Conservation (phyloP, 2,329 filamentous ascomycete species). For the Colletotrichum eremochloae region DNA sequence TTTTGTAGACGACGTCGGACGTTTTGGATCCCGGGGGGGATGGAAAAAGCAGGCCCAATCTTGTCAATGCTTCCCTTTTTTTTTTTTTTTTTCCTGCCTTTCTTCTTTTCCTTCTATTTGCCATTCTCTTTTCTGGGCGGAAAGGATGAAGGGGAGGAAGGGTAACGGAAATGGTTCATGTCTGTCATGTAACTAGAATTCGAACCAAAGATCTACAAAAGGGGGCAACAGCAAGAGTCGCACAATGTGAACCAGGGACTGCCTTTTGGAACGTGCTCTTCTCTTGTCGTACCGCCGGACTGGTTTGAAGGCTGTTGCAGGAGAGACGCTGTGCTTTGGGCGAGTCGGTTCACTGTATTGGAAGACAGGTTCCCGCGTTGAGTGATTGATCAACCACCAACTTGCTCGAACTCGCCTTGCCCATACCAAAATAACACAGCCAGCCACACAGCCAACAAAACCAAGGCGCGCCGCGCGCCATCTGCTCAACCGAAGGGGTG, state of each 20-base stretch:
- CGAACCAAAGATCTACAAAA: not conserved
- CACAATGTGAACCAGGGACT: not conserved
- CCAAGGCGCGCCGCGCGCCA: not conserved
- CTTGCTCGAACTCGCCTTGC: not conserved
- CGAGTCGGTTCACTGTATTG: not conserved
- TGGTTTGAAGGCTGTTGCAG: not conserved
- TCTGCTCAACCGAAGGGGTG: not conserved
- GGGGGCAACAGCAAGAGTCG: not conserved
- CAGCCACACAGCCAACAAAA: too few species aligned
- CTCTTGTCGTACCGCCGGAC: not conserved
- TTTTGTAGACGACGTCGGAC: conserved; percentile 6
- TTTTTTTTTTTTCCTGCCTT: not conserved
- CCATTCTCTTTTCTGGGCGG: not conserved
- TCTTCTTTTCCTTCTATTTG: not conserved
- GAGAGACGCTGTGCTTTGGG: not conserved
- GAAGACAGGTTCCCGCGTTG: too few species aligned
- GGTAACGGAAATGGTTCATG: not conserved
- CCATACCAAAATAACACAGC: conserved; percentile 12
- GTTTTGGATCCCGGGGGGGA: not conserved
- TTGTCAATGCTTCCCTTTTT: not conserved
- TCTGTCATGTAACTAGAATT: not conserved
- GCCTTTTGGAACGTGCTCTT: not conserved
- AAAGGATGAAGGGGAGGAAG: not conserved
- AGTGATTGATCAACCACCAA: not conserved
- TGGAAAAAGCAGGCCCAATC: not conserved